Evolutionary conservation across 306 rosid genomes (phyloP), one percentile per base, ranked within the genome.

Genomic region (Trifolium dubium): DNA sequence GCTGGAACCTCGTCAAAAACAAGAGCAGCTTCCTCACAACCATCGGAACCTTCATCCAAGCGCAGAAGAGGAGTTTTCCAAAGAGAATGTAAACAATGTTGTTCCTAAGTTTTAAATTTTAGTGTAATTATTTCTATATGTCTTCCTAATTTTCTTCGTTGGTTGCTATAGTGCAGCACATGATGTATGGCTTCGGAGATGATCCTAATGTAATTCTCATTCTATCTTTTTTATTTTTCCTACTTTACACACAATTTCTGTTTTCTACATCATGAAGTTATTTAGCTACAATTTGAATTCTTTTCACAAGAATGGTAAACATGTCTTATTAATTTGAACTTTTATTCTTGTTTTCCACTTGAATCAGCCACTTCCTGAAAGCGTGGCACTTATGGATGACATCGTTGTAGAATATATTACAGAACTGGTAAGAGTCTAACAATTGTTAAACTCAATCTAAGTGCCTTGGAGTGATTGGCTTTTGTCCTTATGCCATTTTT

Each of bases 141-240:
- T 73, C 13, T 62, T 79, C 35, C 9, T 66, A 30, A 44, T 59
- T 5, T 69, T 50, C 14, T 34, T 74, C 9, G 50, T 77, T 3
- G 50, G 4, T 69, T 68, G 39, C 18, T 71, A 5, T 37, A 93
- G 97, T 93, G 90, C 94, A 93, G 87, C 98, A 93, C 74, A 91
- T 93, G 97, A 93, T 93, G 97, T 93, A 89, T 80, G 98, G 98
- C 23, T 91, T 91, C 31, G 98, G 98, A 77, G 98, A 91, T 77
- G 96, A 89, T 75, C 86, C 91, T 8, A 93, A 91, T 80, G 97
- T 93, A 78, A 85, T 89, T 80, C 13, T 44, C 66, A 19, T 7
- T 32, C 35, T 11, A 56, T 40, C 43, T 5, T 40, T 44, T 44
- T 39, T 17, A 37, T 10, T 34, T 53, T 14, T 13, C 10, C 15